These are phyloP conservation scores for Globisporangium cylindrosporum DNA, from an alignment of 352 stramenopile genomes.

Conservation along the genomic window DNA sequence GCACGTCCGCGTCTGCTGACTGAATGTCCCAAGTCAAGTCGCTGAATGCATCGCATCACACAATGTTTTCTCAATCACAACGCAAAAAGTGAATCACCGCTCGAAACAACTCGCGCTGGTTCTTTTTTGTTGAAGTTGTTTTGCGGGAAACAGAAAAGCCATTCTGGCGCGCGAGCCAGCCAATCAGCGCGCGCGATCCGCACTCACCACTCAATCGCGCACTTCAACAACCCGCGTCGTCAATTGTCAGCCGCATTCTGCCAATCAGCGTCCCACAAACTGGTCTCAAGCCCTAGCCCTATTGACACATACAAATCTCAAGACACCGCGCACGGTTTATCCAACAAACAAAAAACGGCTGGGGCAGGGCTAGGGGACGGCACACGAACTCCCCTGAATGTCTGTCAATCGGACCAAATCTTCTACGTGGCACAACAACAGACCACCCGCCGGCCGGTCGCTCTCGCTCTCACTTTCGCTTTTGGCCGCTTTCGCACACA, in stretches of 20 bases:
- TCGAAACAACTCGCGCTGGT: conserved; percentile 15
- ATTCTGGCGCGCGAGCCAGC: background rate
- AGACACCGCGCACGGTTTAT: background rate
- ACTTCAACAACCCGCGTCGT: background rate
- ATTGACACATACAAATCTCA: background rate
- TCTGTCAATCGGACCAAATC: background rate
- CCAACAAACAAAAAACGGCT: conserved; percentile 2
- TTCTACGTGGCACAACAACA: background rate
- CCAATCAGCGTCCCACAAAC: background rate
- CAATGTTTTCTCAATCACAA: conserved; percentile 20
- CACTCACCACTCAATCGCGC: conserved; percentile 7
- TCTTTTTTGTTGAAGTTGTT: conserved; percentile 37
- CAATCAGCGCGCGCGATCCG: background rate
- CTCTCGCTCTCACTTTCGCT: conserved; percentile 8
- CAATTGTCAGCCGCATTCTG: background rate
- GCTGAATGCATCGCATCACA: background rate
- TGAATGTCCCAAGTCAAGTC: conserved; percentile 1
- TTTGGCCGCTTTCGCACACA: conserved; percentile 8
- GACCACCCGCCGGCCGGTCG: background rate
- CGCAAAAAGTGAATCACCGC: background rate
- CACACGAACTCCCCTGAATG: conserved; percentile 3
- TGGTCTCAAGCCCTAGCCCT: background rate
- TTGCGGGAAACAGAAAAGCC: conserved; percentile 10
- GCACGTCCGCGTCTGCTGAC: background rate
- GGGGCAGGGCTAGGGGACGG: background rate